These are phyloP conservation scores for Cenchrus americanus DNA, from an alignment of 176 grass and related monocot genomes.

Conservation along the genomic window DNA sequence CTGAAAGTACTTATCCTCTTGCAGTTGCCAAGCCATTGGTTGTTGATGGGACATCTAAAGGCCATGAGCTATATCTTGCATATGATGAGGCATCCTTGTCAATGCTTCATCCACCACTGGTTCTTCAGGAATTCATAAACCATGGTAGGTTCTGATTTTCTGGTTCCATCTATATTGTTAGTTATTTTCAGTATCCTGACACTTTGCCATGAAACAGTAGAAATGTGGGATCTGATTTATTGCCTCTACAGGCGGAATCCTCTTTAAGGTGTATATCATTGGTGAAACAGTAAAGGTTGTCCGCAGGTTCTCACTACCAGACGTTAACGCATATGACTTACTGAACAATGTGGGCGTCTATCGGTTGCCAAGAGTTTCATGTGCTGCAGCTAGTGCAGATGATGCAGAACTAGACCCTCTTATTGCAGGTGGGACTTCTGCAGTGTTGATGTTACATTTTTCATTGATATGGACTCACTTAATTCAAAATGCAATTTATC, in stretches of 20 bases:
- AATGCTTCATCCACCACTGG: constrained; percentile 70
- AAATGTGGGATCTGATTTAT: constrained; percentile 36
- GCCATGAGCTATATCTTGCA: constrained; percentile 70
- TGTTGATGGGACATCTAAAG: constrained; percentile 78
- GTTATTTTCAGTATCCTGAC: background rate
- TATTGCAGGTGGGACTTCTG: constrained; percentile 59
- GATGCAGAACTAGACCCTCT: constrained; percentile 68
- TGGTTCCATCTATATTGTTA: constrained; percentile 1
- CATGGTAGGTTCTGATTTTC: constrained; percentile 55
- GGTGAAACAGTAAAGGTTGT: constrained; percentile 69
- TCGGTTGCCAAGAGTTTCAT: constrained; percentile 78
- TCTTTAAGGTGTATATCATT: constrained; percentile 88
- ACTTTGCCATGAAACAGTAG: background rate
- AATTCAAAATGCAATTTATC: background rate
- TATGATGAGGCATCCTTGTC: constrained; percentile 78
- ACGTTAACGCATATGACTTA: constrained; percentile 59
- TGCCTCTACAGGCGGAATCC: constrained; percentile 62
- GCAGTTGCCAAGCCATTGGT: constrained; percentile 78
- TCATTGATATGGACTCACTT: background rate
- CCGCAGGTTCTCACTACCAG: constrained; percentile 73
- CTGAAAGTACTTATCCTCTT: constrained; percentile 33
- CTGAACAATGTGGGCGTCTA: constrained; percentile 57
- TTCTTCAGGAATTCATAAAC: constrained; percentile 84
- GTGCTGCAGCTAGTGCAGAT: constrained; percentile 74
- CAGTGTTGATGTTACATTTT: constrained; percentile 8